Evolutionary conservation across 345 rosid genomes (phyloP).

Genomic region (Eucalyptus pauciflora): DNA sequence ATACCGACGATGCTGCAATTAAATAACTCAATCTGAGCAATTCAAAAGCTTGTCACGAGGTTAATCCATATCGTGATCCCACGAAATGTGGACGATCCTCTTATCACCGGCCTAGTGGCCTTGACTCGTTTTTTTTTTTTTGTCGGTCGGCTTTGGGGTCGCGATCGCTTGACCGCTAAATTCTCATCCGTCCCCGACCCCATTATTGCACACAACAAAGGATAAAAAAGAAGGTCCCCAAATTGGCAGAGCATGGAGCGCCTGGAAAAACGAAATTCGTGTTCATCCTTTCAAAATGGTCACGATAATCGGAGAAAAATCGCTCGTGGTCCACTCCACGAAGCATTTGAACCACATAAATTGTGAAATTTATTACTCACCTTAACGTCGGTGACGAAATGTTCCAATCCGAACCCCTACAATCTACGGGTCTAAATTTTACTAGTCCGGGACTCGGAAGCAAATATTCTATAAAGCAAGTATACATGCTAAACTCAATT

Average conservation of each 20-base stretch:
- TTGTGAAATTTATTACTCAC: background rate
- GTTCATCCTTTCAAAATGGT: background rate
- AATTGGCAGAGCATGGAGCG: background rate
- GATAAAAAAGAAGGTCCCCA: background rate
- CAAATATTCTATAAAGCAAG: background rate
- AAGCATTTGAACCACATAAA: background rate
- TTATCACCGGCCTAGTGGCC: background rate
- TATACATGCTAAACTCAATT: background rate
- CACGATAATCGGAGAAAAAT: background rate
- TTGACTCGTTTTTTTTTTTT: rapidly evolving
- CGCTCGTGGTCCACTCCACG: background rate
- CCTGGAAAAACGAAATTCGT: background rate
- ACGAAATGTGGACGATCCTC: background rate
- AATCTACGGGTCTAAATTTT: background rate
- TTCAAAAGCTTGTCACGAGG: rapidly evolving
- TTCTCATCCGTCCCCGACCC: background rate
- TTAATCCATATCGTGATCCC: background rate
- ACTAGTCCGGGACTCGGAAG: background rate
- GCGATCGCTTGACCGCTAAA: background rate
- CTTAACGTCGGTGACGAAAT: background rate
- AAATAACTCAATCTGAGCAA: rapidly evolving
- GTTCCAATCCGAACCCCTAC: background rate
- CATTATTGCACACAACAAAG: background rate
- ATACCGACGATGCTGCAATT: rapidly evolving
- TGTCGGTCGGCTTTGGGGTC: background rate